Conservation (phyloP, 441 rosid genomes). For the Cnidoscolus chayamansa region DNA sequence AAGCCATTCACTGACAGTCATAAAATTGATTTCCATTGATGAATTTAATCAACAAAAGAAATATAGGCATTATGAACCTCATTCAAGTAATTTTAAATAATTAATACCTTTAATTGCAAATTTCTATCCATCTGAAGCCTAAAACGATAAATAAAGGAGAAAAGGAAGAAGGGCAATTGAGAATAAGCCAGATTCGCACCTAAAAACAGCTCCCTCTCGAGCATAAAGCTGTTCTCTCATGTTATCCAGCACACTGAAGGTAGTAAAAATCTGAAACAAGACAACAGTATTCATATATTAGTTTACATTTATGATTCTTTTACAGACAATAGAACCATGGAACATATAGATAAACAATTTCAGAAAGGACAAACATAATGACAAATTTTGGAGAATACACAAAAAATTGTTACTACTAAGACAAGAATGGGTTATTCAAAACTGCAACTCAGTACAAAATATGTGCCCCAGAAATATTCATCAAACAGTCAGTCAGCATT, state of each 20-base stretch:
- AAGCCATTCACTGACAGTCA: background rate
- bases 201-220: conserved; percentile 44
- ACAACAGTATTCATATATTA: conserved; percentile 20
- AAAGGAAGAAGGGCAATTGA: background rate
- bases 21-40: background rate
- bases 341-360: background rate
- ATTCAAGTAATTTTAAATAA: background rate
- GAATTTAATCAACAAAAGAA: background rate
- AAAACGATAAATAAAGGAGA: background rate
- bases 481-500: background rate
- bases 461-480: background rate
- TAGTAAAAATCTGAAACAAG: conserved; percentile 66
- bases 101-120: background rate
- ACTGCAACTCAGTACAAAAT: background rate
- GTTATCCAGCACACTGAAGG: conserved; percentile 88
- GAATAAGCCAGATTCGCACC: conserved; percentile 40
- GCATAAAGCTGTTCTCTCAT: conserved; percentile 78
- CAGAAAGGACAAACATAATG: background rate
- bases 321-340: background rate
- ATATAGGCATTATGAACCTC: background rate
- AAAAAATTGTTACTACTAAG: background rate
- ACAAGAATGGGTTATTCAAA: background rate
- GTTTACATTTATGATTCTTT: background rate
- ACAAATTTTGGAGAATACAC: background rate
- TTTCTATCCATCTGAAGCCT: no score